Percentiles rank a stretch among this genome's conserved stretches.
Evolutionary conservation across 2,329 filamentous ascomycete genomes (phyloP).

Genomic region (Scedosporium boydii): DNA sequence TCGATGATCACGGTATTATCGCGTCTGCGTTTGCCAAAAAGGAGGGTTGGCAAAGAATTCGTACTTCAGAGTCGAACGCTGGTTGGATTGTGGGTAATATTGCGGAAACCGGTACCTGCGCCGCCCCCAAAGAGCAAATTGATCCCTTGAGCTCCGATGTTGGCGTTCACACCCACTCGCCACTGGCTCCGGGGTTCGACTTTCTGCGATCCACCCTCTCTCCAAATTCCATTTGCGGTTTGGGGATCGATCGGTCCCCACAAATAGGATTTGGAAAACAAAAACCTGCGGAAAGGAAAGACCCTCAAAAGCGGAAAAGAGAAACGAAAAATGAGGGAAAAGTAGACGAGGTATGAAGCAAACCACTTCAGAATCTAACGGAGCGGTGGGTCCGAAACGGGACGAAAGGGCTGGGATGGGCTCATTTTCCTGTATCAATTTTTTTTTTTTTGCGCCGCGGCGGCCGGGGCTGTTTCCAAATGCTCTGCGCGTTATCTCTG

Average conservation of each 20-base stretch:
- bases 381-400: not conserved
- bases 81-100: not conserved
- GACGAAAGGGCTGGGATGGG: not conserved
- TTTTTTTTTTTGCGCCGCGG: not conserved
- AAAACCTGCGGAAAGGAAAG: too few relatives aligned
- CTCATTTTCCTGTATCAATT: conserved; percentile 1
- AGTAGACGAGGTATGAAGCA: too few relatives aligned
- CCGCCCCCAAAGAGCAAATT: not conserved
- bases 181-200: too few relatives aligned
- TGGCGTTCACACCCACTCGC: too few relatives aligned
- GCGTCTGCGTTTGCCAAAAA: too few relatives aligned
- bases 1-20: not conserved
- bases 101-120: not conserved
- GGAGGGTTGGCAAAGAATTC: not conserved
- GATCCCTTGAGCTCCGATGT: too few relatives aligned
- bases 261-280: too few relatives aligned
- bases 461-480: not conserved
- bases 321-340: too few relatives aligned
- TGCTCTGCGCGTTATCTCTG: not conserved
- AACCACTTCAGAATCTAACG: not conserved
- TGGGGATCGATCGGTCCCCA: too few relatives aligned
- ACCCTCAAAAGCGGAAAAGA: too few relatives aligned
- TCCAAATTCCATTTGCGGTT: too few relatives aligned
- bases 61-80: not conserved
- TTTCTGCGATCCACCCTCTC: too few relatives aligned